Conservation (phyloP, 345 rosid species). For the Cardiospermum halicacabum region DNA sequence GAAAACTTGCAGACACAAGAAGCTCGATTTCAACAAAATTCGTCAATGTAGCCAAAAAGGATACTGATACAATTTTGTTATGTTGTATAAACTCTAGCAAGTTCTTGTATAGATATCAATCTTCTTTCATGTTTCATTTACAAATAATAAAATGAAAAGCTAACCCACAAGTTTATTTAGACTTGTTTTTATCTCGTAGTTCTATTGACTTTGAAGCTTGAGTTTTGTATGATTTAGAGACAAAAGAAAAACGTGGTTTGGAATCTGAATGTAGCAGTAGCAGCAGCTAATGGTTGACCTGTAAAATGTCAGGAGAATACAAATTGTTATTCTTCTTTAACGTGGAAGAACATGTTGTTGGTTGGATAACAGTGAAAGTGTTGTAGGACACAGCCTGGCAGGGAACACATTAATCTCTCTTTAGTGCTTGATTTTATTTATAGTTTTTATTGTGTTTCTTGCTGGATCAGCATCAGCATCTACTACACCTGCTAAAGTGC, state of each 20-base stretch:
- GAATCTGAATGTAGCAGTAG: constrained; percentile 3
- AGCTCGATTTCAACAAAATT: not conserved
- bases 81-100: not conserved
- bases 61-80: not conserved
- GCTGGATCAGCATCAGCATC: not conserved
- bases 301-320: not conserved
- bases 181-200: not conserved
- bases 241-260: not conserved
- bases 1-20: constrained; percentile 10
- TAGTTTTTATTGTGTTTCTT: not conserved
- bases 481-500: not conserved
- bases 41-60: not conserved
- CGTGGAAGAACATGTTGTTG: not conserved
- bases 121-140: not conserved
- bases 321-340: not conserved
- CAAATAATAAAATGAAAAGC: not conserved
- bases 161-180: not conserved
- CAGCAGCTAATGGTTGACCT: not conserved
- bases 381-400: constrained; percentile 1
- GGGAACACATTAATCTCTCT: not conserved
- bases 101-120: not conserved
- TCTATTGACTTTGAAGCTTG: no score
- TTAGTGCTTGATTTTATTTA: not conserved
- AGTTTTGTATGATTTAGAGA: not conserved
- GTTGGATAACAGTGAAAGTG: not conserved